These are phyloP conservation scores for Scortechinia acanthostroma DNA, from an alignment of 2,329 filamentous ascomycete genomes.

Conservation along the genomic window DNA sequence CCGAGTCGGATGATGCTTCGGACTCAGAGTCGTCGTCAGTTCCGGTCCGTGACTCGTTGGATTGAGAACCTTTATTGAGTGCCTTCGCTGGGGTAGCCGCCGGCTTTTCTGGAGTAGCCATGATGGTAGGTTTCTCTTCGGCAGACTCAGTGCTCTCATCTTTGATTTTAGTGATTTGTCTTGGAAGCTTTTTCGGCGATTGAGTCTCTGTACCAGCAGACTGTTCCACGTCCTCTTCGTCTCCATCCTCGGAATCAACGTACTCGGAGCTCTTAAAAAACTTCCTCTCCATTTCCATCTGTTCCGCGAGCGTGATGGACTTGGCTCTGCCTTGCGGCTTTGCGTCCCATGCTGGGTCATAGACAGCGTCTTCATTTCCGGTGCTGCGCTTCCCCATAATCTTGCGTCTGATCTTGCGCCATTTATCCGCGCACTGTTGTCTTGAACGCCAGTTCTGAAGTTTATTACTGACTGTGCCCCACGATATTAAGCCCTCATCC, in stretches of 20 bases:
- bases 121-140: not conserved
- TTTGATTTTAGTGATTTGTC: not conserved
- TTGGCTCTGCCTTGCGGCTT: conserved; percentile 3
- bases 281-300: not conserved
- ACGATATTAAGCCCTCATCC: conserved; percentile 9
- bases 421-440: conserved; percentile 27
- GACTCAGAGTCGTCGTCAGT: not conserved
- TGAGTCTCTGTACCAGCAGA: not conserved
- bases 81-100: not conserved
- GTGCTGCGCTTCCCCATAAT: conserved; percentile 11
- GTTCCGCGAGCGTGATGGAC: too few relatives aligned
- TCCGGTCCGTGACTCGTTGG: not conserved
- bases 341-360: too few relatives aligned
- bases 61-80: not conserved
- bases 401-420: conserved; percentile 18
- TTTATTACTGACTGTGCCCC: conserved; percentile 18
- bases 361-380: conserved; percentile 13
- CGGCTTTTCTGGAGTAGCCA: not conserved
- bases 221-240: too few relatives aligned
- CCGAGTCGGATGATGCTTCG: not conserved
- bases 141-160: not conserved
- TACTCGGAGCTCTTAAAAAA: not conserved
- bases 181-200: not conserved
- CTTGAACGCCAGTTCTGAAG: conserved; percentile 20
- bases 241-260: not conserved